These are phyloP conservation scores for Picea glauca DNA, from an alignment of 75 land plant species.

Conservation along the genomic window DNA sequence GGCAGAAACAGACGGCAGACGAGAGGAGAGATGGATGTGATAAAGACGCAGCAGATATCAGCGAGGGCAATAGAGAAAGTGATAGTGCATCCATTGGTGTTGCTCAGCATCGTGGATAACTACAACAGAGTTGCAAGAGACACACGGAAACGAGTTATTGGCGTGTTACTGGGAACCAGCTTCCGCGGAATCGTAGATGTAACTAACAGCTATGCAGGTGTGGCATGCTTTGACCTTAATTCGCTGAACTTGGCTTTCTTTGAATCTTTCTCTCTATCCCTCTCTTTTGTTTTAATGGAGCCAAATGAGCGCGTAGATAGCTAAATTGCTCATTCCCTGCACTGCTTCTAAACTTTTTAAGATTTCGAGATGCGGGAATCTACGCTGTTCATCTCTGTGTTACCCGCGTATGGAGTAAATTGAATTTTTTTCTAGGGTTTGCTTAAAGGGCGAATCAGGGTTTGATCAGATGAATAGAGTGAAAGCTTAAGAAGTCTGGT, in stretches of 20 bases:
- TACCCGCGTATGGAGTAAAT: too few species aligned
- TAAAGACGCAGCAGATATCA: constrained; percentile 79
- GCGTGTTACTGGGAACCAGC: constrained; percentile 79
- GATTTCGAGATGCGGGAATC: too few species aligned
- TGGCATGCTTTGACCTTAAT: not conserved
- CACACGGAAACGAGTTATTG: constrained; percentile 88
- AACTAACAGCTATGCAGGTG: constrained; percentile 96
- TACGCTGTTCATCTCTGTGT: too few species aligned
- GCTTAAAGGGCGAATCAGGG: not conserved
- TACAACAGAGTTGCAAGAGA: constrained; percentile 93
- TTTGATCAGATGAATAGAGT: not conserved
- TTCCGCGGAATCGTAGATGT: constrained; percentile 89
- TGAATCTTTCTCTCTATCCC: too few species aligned
- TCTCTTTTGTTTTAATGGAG: too few species aligned
- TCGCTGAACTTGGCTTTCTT: not conserved
- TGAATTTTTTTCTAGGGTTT: not conserved
- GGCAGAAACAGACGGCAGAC: not conserved
- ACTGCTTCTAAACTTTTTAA: too few species aligned
- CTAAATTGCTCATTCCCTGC: not conserved
- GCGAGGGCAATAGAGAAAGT: constrained; percentile 78
- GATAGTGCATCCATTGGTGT: constrained; percentile 89
- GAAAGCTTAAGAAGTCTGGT: not conserved
- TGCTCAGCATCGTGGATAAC: constrained; percentile 96
- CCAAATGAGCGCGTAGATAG: too few species aligned
- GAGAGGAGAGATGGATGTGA: constrained; percentile 71